Evolutionary conservation across 2,329 filamentous ascomycete species (phyloP).

Genomic region (Pseudogymnoascus sp.): DNA sequence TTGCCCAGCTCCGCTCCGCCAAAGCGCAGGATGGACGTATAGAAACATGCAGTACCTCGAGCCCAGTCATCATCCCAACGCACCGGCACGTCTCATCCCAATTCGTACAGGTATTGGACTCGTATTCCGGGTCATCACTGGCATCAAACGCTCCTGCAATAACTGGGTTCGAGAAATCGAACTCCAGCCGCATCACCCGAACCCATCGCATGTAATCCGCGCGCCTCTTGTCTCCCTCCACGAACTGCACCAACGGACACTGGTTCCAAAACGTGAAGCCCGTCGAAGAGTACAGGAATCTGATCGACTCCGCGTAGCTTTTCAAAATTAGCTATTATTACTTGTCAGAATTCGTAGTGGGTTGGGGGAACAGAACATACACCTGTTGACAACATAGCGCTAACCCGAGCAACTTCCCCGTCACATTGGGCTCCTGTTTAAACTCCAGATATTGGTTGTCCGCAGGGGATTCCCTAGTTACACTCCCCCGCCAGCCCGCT

Average conservation of each 20-base stretch:
- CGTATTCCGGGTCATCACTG: too few relatives aligned
- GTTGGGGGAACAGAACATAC: background rate
- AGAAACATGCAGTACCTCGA: background rate
- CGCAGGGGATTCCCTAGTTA: background rate
- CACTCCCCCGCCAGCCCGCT: background rate
- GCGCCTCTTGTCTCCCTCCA: background rate
- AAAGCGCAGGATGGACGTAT: background rate
- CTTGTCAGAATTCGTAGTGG: background rate
- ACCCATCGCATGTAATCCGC: background rate
- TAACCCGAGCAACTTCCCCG: background rate
- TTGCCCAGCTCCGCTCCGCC: background rate
- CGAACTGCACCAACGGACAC: background rate
- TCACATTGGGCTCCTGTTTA: background rate
- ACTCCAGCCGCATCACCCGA: background rate
- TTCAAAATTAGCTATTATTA: background rate
- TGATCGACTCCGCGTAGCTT: background rate
- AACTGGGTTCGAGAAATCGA: background rate
- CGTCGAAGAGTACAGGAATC: background rate
- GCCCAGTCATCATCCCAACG: background rate
- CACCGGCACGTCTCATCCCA: background rate
- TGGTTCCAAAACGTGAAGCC: background rate
- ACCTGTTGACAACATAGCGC: background rate
- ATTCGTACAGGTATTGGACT: too few relatives aligned
- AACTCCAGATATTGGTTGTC: background rate
- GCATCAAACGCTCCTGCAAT: background rate